Conservation (phyloP, 106 monocot species). For the Gastrodia elata region DNA sequence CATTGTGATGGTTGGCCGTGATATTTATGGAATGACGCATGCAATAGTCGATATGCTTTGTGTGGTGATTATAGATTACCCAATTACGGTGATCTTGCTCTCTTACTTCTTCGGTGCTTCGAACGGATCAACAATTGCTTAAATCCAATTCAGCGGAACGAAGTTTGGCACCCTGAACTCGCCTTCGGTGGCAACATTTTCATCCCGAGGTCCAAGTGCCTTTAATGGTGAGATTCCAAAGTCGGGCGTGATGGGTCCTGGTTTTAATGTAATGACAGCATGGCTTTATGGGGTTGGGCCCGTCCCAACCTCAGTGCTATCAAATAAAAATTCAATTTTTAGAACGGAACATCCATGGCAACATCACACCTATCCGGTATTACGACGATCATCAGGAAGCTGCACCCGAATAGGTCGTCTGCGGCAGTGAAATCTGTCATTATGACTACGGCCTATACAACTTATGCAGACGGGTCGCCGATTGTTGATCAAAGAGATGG, state of each 20-base stretch:
- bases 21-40: neutral
- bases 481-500: conserved; percentile 10
- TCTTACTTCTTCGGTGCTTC: neutral
- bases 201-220: conserved; percentile 15
- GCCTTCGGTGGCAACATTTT: conserved; percentile 8
- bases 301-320: neutral
- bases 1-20: conserved; percentile 11
- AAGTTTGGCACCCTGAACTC: neutral
- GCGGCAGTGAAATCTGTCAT: conserved; percentile 17
- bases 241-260: conserved; percentile 12
- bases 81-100: neutral
- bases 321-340: conserved; percentile 6
- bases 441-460: neutral
- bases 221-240: conserved; percentile 10
- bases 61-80: conserved; percentile 6
- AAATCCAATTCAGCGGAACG: conserved; percentile 1
- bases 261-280: conserved; percentile 1
- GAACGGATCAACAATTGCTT: neutral
- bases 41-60: conserved; percentile 22
- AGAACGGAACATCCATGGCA: conserved; percentile 24
- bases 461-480: neutral
- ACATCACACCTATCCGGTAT: conserved; percentile 15
- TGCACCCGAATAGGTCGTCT: conserved; percentile 19
- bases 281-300: conserved; percentile 3
- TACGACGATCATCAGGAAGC: conserved; percentile 12